phyloP scores from a whole-genome alignment of 2,329 filamentous ascomycete species.

The Ophiostoma triangulosporum region DNA sequence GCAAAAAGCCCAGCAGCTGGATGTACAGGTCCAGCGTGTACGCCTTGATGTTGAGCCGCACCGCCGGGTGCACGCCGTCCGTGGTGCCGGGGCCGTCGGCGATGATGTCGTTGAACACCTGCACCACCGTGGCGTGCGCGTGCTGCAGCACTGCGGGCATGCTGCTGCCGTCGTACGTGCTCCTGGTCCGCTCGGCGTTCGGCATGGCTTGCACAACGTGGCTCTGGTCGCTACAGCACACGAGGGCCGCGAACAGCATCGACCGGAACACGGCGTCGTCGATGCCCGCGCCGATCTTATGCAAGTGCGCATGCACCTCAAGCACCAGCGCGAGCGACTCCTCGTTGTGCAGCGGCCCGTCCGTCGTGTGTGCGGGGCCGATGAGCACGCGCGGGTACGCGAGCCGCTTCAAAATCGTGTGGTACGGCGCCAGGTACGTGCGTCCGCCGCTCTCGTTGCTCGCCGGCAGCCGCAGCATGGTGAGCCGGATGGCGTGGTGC shows the following conservation, averaged over 20 bases:
- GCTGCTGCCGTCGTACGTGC: background rate
- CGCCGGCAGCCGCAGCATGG: constrained; percentile 17
- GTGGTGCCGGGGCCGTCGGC: background rate
- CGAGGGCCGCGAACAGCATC: background rate
- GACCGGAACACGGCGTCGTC: constrained; percentile 19
- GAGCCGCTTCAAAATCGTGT: constrained; percentile 27
- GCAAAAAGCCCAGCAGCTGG: constrained; percentile 46
- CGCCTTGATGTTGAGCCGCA: constrained; percentile 31
- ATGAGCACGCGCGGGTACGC: constrained; percentile 22
- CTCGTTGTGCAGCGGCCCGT: constrained; percentile 16
- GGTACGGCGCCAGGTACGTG: constrained; percentile 26
- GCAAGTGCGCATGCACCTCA: constrained; percentile 19
- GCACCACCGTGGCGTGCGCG: constrained; percentile 12
- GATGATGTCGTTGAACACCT: constrained; percentile 16
- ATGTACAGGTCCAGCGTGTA: constrained; percentile 45
- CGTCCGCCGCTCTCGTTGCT: constrained; percentile 18
- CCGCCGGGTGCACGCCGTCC: constrained; percentile 2
- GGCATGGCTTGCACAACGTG: background rate
- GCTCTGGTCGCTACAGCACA: background rate
- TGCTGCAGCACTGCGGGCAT: constrained; percentile 2
- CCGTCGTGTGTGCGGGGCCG: constrained; percentile 11
- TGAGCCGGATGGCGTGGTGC: constrained; percentile 24
- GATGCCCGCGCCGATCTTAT: constrained; percentile 17
- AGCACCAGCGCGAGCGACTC: constrained; percentile 22
- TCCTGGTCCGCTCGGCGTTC: too few species aligned